Percentiles rank a stretch among this genome's conserved stretches.
Evolutionary conservation across 2,329 filamentous ascomycete species (phyloP).

Genomic region (Clonostachys solani): DNA sequence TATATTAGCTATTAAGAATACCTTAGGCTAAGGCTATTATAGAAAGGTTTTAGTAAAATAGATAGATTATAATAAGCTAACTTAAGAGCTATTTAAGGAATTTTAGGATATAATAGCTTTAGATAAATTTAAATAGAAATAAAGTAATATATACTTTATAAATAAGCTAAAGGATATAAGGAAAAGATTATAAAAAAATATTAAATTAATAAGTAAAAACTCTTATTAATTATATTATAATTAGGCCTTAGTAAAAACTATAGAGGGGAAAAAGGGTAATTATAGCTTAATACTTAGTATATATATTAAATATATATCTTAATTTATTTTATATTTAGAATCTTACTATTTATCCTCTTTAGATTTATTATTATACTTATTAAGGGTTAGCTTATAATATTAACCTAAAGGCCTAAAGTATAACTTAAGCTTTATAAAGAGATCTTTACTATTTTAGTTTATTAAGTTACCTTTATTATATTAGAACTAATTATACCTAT

Average conservation of each 20-base stretch:
- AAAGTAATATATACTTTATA: background rate
- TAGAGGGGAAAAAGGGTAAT: too few relatives aligned
- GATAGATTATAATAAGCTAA: background rate
- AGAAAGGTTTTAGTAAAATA: background rate
- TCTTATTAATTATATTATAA: too few relatives aligned
- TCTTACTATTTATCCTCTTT: too few relatives aligned
- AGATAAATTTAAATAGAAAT: background rate
- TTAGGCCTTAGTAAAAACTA: too few relatives aligned
- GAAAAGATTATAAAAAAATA: background rate
- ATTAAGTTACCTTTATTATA: too few relatives aligned
- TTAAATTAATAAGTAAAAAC: background rate
- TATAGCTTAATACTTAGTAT: too few relatives aligned
- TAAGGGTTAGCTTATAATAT: too few relatives aligned
- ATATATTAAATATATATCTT: background rate
- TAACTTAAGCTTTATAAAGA: background rate
- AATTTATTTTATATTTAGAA: background rate
- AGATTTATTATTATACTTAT: too few relatives aligned
- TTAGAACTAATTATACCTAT: too few relatives aligned
- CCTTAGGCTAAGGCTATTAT: background rate
- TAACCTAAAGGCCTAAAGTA: too few relatives aligned
- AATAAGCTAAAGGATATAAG: background rate
- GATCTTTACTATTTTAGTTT: too few relatives aligned
- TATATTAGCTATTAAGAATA: constrained; percentile 7
- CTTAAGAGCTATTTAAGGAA: background rate
- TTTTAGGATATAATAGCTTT: background rate